Percentiles rank a stretch among this genome's conserved stretches.
Evolutionary conservation across 2,329 filamentous ascomycete species (phyloP).

Genomic region (Pseudogymnoascus sp.): DNA sequence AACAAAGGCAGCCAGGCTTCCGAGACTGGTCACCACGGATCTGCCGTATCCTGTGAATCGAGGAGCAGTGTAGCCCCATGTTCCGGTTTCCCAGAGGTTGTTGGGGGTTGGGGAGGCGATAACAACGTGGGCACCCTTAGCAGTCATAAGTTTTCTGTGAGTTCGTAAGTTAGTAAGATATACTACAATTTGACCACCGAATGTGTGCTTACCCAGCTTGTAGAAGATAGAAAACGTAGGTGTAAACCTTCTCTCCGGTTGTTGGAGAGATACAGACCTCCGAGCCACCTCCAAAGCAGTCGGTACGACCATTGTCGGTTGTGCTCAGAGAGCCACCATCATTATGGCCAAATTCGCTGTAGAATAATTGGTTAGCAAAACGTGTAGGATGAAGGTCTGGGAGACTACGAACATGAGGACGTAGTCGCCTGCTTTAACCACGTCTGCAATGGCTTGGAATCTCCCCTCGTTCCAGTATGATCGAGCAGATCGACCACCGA

Average conservation of each 20-base stretch:
- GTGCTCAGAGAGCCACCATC: constrained; percentile 49
- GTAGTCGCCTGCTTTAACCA: constrained; percentile 45
- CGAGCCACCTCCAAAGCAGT: constrained; percentile 34
- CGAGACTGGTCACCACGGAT: constrained; percentile 34
- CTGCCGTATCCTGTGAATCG: constrained; percentile 51
- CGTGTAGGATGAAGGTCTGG: background rate
- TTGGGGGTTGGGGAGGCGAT: constrained; percentile 51
- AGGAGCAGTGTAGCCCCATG: constrained; percentile 36
- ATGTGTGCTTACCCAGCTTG: constrained; percentile 7
- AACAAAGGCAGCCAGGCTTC: constrained; percentile 40
- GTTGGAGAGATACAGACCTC: constrained; percentile 11
- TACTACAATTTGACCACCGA: background rate
- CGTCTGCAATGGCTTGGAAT: constrained; percentile 48
- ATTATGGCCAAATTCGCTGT: constrained; percentile 57
- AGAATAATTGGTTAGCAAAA: constrained; percentile 48
- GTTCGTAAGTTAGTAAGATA: constrained; percentile 7
- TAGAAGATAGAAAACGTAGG: constrained; percentile 12
- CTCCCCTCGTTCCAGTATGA: constrained; percentile 59
- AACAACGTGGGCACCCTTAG: constrained; percentile 52
- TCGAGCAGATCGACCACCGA: constrained; percentile 57
- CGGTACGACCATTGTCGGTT: constrained; percentile 51
- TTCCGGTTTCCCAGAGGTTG: constrained; percentile 52
- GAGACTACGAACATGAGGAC: constrained; percentile 43
- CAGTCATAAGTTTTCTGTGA: constrained; percentile 13
- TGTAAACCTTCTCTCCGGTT: constrained; percentile 12